phyloP scores from a whole-genome alignment of 768 basidiomycete species.

The Gymnopilus junonius region DNA sequence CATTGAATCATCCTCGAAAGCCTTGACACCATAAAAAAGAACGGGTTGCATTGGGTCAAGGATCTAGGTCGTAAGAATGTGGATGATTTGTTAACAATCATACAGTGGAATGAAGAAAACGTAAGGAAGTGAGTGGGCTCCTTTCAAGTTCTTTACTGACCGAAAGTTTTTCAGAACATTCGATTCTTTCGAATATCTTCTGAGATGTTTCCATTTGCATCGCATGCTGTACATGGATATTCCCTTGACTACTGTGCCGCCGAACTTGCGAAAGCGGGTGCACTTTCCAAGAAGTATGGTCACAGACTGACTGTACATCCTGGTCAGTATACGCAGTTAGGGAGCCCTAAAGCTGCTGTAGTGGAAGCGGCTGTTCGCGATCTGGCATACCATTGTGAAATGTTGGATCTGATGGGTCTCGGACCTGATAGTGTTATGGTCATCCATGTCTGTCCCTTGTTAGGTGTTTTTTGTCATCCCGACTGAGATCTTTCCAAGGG shows the following conservation, averaged over 20 bases:
- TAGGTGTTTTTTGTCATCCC: not conserved
- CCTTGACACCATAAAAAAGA: constrained; percentile 77
- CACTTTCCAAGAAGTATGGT: constrained; percentile 67
- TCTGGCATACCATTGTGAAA: constrained; percentile 84
- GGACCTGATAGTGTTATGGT: constrained; percentile 89
- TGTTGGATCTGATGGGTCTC: constrained; percentile 84
- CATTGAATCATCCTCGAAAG: constrained; percentile 43
- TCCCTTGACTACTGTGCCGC: constrained; percentile 72
- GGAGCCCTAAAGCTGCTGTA: constrained; percentile 77
- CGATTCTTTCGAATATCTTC: constrained; percentile 90
- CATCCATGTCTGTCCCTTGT: constrained; percentile 61
- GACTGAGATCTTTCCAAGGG: constrained; percentile 45
- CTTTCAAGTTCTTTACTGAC: not conserved
- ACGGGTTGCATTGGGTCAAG: constrained; percentile 83
- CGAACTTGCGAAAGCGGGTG: constrained; percentile 60
- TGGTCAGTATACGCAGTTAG: constrained; percentile 85
- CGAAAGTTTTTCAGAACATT: constrained; percentile 52
- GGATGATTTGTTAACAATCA: constrained; percentile 70
- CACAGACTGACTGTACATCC: constrained; percentile 89
- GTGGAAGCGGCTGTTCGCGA: constrained; percentile 80
- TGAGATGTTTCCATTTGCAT: constrained; percentile 93
- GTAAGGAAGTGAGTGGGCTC: constrained; percentile 33
- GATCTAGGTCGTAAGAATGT: constrained; percentile 79
- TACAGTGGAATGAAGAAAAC: constrained; percentile 92
- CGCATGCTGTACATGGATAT: constrained; percentile 82